Conservation (phyloP, 176 grass and related monocot genomes). For the Cocos nucifera region DNA sequence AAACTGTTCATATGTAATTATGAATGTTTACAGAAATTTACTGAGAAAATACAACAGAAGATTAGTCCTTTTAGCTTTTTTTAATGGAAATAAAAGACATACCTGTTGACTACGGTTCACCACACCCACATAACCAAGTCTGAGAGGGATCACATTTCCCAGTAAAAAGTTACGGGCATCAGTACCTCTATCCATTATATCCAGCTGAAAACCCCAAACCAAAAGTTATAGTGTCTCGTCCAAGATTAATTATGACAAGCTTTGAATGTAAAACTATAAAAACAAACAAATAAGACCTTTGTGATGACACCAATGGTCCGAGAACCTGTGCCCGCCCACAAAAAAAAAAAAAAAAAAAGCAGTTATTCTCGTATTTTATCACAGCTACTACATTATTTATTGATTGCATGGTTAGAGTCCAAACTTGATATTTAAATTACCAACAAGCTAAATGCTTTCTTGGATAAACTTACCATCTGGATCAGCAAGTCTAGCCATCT, state of each 20-base stretch:
- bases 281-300: constrained; percentile 44
- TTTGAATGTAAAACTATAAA: constrained; percentile 10
- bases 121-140: constrained; percentile 87
- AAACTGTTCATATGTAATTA: no score
- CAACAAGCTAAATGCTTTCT: background rate
- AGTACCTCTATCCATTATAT: constrained; percentile 99
- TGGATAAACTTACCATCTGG: constrained; percentile 65
- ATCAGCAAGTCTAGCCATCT: constrained; percentile 86
- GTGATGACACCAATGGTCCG: constrained; percentile 99
- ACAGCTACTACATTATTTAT: no score
- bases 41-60: no score
- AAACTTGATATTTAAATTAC: no score
- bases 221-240: constrained; percentile 6
- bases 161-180: constrained; percentile 94
- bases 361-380: no score
- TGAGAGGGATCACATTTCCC: constrained; percentile 91
- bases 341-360: constrained; percentile 3
- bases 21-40: no score
- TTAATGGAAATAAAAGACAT: constrained; percentile 1
- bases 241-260: constrained; percentile 1
- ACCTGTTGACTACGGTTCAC: constrained; percentile 95
- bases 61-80: no score
- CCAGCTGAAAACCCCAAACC: constrained; percentile 50
- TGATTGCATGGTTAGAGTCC: no score
- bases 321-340: constrained; percentile 40